Evolutionary conservation across 2,329 filamentous ascomycete species (phyloP), one percentile per base, ranked within the genome.

Genomic region (Pyricularia pennisetigena): DNA sequence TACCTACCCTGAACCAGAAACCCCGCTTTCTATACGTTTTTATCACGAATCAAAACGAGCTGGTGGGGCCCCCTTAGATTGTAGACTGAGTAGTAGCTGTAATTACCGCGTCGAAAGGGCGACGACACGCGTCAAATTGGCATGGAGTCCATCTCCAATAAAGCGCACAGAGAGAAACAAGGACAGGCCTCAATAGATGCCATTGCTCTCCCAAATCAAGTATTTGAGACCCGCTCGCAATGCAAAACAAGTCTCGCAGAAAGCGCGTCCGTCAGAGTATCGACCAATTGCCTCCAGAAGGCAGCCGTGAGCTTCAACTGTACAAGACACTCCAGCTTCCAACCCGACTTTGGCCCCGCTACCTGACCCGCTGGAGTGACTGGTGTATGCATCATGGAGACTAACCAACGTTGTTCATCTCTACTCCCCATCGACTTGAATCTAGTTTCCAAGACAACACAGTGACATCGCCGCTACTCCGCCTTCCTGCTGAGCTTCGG

Each of bases 401-500:
- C 64, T 54, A 41, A 66, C 23, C 26, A 7, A 28, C 64, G 32
- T 16, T 24, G 16, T n/a, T 41, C 14, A 16, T 29, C 64, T n/a
- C 65, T 49, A 14, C 41, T 7, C n/a, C 12, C n/a, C 59, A 63
- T 7, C 26, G 54, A 20, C 16, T 28, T 26, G 28, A 14, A 3
- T 6, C 4, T 68, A 76, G 75, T 61, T 76, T 72, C 70, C 69
- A 73, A 7, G 67, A 68, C 26, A 78, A 76, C 63, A 71, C 70
- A n/a, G 41, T 68, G 4, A 26, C 35, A 7, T 78, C 76, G 1
- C 75, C 74, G 5, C 70, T 78, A 62, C 73, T 78, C 32, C 73
- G 73, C 9, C 74, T 78, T 0, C 76, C 76, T 0, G 71, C 74
- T 68, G 76, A 78, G 68, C 69, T 78, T 57, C 76, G 76, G 69